phyloP scores from a whole-genome alignment of 257 asterid species.

The Gardenia jasminoides region DNA sequence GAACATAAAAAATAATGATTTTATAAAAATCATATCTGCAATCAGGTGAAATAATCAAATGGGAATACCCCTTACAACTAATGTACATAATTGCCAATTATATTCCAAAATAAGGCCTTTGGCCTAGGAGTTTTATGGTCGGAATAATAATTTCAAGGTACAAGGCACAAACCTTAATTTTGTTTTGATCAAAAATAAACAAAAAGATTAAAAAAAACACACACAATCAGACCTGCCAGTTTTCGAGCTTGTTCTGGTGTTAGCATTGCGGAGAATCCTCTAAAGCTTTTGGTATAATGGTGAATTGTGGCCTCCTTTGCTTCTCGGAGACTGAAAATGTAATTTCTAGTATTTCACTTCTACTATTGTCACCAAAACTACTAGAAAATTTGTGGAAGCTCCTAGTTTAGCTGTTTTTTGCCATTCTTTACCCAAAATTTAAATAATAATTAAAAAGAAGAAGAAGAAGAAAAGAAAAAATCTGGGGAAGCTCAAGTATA shows the following conservation, averaged over 20 bases:
- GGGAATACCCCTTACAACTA: too few relatives aligned
- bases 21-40: too few relatives aligned
- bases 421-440: background rate
- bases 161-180: too few relatives aligned
- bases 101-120: too few relatives aligned
- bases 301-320: slow-evolving; percentile 40
- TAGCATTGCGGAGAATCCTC: slow-evolving; percentile 71
- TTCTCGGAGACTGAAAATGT: slow-evolving; percentile 34
- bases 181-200: too few relatives aligned
- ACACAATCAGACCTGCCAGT: slow-evolving; percentile 34
- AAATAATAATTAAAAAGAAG: too few relatives aligned
- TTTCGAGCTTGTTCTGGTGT: slow-evolving; percentile 51
- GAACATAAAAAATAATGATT: too few relatives aligned
- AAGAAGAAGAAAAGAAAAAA: background rate
- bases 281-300: slow-evolving; percentile 45
- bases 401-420: background rate
- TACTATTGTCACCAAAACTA: background rate
- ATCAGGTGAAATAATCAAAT: too few relatives aligned
- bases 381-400: background rate
- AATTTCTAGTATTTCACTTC: background rate
- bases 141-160: background rate
- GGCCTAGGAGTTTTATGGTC: background rate
- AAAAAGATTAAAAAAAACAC: background rate
- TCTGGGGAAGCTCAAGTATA: background rate
- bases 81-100: too few relatives aligned